These are phyloP conservation scores for Geotrichum cucujoidarum DNA, from an alignment of 1,139 yeast species.

Conservation along the genomic window DNA sequence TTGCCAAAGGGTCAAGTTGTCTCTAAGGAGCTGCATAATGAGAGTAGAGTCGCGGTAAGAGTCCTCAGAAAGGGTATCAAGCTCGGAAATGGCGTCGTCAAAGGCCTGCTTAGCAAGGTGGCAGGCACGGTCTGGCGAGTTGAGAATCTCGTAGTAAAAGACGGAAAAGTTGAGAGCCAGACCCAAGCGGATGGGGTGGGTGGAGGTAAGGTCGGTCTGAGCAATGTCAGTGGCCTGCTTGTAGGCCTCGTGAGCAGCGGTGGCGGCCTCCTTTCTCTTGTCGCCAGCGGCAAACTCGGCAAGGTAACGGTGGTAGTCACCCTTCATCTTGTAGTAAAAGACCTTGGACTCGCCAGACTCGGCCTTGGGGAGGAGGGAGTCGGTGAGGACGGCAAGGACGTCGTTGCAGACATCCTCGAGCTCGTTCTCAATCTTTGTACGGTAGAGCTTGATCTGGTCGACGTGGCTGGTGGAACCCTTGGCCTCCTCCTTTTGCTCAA, in stretches of 20 bases:
- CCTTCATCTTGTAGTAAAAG: conserved; percentile 98
- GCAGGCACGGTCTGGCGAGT: conserved; percentile 98
- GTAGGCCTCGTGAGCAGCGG: conserved; percentile 91
- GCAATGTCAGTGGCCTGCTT: conserved; percentile 96
- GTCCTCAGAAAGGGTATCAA: conserved; percentile 96
- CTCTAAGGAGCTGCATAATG: conserved; percentile 98
- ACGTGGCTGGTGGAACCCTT: conserved; percentile 87
- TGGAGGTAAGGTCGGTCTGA: conserved; percentile 95
- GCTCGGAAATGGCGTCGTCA: conserved; percentile 98
- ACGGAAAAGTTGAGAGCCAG: conserved; percentile 97
- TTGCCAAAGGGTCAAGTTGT: conserved; percentile 98
- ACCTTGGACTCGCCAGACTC: conserved; percentile 98
- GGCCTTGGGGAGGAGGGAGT: conserved; percentile 90
- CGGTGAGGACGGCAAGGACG: conserved; percentile 78
- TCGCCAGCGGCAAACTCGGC: conserved; percentile 95
- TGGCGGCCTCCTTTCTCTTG: conserved; percentile 92
- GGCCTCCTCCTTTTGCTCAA: conserved; percentile 98
- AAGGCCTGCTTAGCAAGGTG: conserved; percentile 98
- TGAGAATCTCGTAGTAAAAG: conserved; percentile 95
- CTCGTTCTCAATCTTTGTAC: conserved; percentile 92
- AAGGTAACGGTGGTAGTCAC: conserved; percentile 98
- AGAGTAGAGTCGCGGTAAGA: conserved; percentile 97
- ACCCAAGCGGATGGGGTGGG: conserved; percentile 98
- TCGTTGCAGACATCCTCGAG: conserved; percentile 94
- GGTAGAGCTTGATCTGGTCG: conserved; percentile 84